Conservation (phyloP, 2,329 filamentous ascomycete species). For the Coleophoma cylindrospora region DNA sequence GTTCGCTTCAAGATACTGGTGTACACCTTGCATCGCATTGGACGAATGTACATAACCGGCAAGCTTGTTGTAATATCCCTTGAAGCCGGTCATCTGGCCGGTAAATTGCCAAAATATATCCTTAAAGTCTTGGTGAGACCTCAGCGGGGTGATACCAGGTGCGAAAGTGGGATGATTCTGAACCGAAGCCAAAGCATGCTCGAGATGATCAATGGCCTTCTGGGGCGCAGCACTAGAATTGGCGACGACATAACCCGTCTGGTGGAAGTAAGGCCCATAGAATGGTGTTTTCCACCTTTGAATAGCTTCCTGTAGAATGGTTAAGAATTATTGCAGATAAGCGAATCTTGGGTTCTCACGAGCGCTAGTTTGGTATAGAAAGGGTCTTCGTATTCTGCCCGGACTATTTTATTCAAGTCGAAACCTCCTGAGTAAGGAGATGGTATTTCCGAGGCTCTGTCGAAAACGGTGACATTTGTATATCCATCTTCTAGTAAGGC, state of each 20-base stretch:
- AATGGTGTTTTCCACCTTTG: conserved; percentile 39
- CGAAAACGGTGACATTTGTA: neutral
- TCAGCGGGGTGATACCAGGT: conserved; percentile 4
- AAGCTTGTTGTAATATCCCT: conserved; percentile 41
- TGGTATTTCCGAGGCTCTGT: conserved; percentile 1
- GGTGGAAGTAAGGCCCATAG: conserved; percentile 39
- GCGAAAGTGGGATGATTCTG: conserved; percentile 29
- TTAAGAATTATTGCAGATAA: neutral
- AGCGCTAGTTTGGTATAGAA: conserved; percentile 50
- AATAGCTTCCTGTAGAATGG: conserved; percentile 34
- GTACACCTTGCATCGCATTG: conserved; percentile 35
- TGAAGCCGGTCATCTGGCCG: conserved; percentile 39
- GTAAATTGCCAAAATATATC: conserved; percentile 36
- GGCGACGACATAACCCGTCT: conserved; percentile 40
- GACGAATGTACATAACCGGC: conserved; percentile 41
- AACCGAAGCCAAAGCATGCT: conserved; percentile 28
- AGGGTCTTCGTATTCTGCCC: conserved; percentile 51
- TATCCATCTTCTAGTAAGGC: neutral
- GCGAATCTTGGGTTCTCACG: neutral
- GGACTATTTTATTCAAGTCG: conserved; percentile 56
- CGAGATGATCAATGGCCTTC: conserved; percentile 34
- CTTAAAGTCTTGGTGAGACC: conserved; percentile 30
- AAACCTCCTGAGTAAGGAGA: conserved; percentile 43
- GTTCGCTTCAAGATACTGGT: conserved; percentile 31
- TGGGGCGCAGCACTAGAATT: conserved; percentile 34